A percentile compares a stretch with the other conserved stretches of the same genome.
Evolutionary conservation across 306 rosid genomes (phyloP).

Genomic region (Macrotyloma uniflorum): DNA sequence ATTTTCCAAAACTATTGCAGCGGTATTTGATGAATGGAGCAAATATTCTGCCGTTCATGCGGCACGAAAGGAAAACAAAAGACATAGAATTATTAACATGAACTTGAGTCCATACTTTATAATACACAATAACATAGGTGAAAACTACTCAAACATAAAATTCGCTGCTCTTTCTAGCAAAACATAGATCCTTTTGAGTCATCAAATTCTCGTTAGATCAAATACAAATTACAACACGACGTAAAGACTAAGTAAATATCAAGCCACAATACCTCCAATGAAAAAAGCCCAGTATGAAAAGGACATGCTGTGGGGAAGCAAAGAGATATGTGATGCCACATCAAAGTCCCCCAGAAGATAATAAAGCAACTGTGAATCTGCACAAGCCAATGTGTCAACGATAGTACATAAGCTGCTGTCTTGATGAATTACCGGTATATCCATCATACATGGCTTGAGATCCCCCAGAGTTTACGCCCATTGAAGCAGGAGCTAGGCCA

Average conservation of each 20-base stretch:
- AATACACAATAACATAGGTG: constrained; percentile 38
- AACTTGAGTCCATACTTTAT: constrained; percentile 36
- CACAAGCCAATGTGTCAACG: constrained; percentile 43
- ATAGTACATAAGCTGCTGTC: constrained; percentile 78
- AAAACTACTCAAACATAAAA: constrained; percentile 47
- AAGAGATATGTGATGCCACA: constrained; percentile 39
- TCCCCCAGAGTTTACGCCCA: constrained; percentile 62
- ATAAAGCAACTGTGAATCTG: constrained; percentile 32
- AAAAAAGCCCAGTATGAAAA: constrained; percentile 37
- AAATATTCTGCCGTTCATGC: constrained; percentile 15
- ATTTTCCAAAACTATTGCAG: constrained; percentile 1
- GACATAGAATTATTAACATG: constrained; percentile 35
- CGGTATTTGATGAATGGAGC: constrained; percentile 18
- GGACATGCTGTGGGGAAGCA: constrained; percentile 37
- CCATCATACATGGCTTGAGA: constrained; percentile 77
- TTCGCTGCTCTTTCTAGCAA: constrained; percentile 43
- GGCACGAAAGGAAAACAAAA: constrained; percentile 9
- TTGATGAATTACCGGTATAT: constrained; percentile 62
- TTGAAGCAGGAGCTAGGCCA: constrained; percentile 62
- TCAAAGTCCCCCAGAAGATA: constrained; percentile 33
- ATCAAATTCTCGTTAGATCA: constrained; percentile 35
- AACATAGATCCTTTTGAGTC: constrained; percentile 34
- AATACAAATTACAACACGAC: constrained; percentile 54
- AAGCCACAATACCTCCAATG: constrained; percentile 47
- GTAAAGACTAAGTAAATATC: constrained; percentile 39